Conservation (phyloP, 768 basidiomycete species). For the Psilocybe sp. region DNA sequence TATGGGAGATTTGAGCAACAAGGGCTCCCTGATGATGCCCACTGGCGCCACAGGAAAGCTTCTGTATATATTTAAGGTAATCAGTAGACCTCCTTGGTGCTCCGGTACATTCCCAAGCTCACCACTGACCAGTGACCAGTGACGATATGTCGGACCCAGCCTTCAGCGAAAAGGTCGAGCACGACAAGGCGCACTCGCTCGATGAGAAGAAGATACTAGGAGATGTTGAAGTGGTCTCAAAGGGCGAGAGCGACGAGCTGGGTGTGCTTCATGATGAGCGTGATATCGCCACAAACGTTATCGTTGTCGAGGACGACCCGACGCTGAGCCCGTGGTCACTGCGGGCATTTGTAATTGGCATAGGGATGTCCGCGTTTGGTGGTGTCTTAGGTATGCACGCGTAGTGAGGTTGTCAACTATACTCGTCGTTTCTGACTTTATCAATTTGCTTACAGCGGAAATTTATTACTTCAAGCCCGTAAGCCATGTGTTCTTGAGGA, state of each 20-base stretch:
- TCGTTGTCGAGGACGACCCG: constrained; percentile 44
- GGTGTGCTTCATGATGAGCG: constrained; percentile 40
- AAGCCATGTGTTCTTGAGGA: constrained; percentile 1
- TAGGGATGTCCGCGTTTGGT: constrained; percentile 46
- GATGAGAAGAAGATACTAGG: constrained; percentile 32
- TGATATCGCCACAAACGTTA: constrained; percentile 45
- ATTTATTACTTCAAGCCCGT: constrained; percentile 65
- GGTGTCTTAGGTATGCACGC: constrained; percentile 41
- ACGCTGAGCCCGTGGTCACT: constrained; percentile 44
- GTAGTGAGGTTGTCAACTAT: not conserved
- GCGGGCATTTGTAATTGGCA: constrained; percentile 43
- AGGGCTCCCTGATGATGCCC: too few relatives aligned
- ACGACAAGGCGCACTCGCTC: constrained; percentile 23
- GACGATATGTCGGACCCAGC: constrained; percentile 12
- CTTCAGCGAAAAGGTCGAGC: constrained; percentile 9
- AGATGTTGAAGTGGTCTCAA: constrained; percentile 33
- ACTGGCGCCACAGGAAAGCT: too few relatives aligned
- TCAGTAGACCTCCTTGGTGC: too few relatives aligned
- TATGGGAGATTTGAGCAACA: too few relatives aligned
- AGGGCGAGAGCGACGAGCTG: constrained; percentile 23
- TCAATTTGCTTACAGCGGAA: constrained; percentile 33
- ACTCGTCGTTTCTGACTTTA: not conserved
- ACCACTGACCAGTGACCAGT: too few relatives aligned
- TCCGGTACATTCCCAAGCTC: too few relatives aligned
- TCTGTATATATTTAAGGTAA: too few relatives aligned